A percentile compares a stretch with the other conserved stretches of the same genome.
Evolutionary conservation across 768 basidiomycete species (phyloP).

Genomic region (Leccinum arenicola): DNA sequence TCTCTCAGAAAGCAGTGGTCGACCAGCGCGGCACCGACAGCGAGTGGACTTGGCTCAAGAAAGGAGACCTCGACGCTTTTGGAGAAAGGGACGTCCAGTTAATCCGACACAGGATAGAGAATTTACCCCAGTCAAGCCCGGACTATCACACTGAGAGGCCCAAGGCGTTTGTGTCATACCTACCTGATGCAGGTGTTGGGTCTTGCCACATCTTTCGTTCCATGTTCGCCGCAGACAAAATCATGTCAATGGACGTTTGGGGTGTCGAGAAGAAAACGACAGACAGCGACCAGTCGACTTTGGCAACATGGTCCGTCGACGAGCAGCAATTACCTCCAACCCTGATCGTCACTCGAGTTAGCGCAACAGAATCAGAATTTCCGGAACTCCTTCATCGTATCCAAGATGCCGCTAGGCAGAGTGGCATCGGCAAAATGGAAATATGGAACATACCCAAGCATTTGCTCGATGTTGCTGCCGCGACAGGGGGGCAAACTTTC

Average conservation of each 20-base stretch:
- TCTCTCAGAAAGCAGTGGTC: constrained; percentile 14
- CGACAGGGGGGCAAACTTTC: constrained; percentile 31
- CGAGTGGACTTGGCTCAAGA: constrained; percentile 32
- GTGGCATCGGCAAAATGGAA: constrained; percentile 40
- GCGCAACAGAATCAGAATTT: constrained; percentile 31
- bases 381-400: constrained; percentile 34
- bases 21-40: background rate
- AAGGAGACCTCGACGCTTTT: constrained; percentile 35
- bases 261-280: constrained; percentile 16
- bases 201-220: constrained; percentile 38
- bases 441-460: constrained; percentile 44
- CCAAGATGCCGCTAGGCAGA: constrained; percentile 32
- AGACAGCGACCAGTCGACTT: constrained; percentile 15
- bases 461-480: constrained; percentile 27
- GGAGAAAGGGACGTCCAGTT: constrained; percentile 40
- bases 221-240: constrained; percentile 14
- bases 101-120: constrained; percentile 34
- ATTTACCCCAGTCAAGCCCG: constrained; percentile 1
- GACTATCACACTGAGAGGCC: constrained; percentile 11
- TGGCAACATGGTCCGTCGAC: constrained; percentile 48
- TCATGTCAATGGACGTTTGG: constrained; percentile 18
- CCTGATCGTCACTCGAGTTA: constrained; percentile 46
- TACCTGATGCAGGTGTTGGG: constrained; percentile 45
- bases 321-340: constrained; percentile 28
- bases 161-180: constrained; percentile 35